A percentile compares a stretch with the other conserved stretches of the same genome.
Evolutionary conservation across 2,329 filamentous ascomycete genomes (phyloP).

Genomic region (Tolypocladium pustulatum): DNA sequence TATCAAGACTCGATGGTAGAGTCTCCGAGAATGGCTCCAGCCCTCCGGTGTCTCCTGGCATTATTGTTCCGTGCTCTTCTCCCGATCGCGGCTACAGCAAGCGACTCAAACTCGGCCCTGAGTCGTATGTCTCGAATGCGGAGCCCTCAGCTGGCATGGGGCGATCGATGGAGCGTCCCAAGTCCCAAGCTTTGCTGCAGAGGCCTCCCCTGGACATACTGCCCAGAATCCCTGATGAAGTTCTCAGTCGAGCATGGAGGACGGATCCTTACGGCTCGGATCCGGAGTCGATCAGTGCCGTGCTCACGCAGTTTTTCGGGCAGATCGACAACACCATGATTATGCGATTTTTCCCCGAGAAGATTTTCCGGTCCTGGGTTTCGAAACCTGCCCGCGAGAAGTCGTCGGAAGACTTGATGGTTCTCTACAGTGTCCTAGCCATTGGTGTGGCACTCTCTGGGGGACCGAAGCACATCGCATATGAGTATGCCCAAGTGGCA

Average conservation of each 20-base stretch:
- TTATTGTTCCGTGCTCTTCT: slow-evolving; percentile 19
- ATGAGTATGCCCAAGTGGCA: slow-evolving; percentile 39
- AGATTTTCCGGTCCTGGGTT: slow-evolving; percentile 27
- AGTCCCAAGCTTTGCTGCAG: slow-evolving; percentile 25
- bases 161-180: slow-evolving; percentile 25
- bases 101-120: slow-evolving; percentile 36
- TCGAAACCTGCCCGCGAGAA: slow-evolving; percentile 22
- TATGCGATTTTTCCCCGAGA: slow-evolving; percentile 30
- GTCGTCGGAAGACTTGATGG: slow-evolving; percentile 32
- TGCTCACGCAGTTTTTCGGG: slow-evolving; percentile 30
- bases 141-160: slow-evolving; percentile 19
- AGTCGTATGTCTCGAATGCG: slow-evolving; percentile 28
- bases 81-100: slow-evolving; percentile 32
- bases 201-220: slow-evolving; percentile 24
- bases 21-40: slow-evolving; percentile 32
- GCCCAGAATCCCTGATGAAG: slow-evolving; percentile 38
- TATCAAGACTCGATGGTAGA: slow-evolving; percentile 24
- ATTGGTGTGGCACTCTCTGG: slow-evolving; percentile 27
- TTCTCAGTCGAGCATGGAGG: slow-evolving; percentile 37
- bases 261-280: slow-evolving; percentile 37
- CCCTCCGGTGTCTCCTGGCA: slow-evolving; percentile 37
- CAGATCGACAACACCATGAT: slow-evolving; percentile 30
- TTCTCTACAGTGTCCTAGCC: slow-evolving; percentile 32
- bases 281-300: slow-evolving; percentile 26
- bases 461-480: slow-evolving; percentile 24